Conservation (phyloP, 495 filamentous ascomycete genomes). For the Oleoguttula mirabilis region DNA sequence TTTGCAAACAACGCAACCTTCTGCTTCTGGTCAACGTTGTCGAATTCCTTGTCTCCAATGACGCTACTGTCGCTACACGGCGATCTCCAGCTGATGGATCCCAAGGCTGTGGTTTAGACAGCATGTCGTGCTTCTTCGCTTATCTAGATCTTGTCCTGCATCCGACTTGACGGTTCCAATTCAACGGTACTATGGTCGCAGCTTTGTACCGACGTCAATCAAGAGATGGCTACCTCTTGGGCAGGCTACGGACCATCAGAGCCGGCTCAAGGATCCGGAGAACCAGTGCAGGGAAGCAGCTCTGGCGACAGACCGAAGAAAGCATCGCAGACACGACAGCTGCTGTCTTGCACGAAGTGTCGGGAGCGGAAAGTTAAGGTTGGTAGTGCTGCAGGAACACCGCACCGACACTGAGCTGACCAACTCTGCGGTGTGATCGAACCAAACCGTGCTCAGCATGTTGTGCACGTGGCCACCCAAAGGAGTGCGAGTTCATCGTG, state of each 20-base stretch:
- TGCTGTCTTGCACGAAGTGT: constrained; percentile 33
- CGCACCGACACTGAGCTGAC: background rate
- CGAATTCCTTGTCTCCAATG: background rate
- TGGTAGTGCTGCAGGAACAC: constrained; percentile 2
- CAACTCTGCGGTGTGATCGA: constrained; percentile 33
- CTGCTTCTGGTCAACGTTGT: background rate
- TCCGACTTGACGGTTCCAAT: background rate
- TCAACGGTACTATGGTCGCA: background rate
- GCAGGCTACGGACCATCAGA: background rate
- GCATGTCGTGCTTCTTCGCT: constrained; percentile 8
- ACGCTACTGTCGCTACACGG: background rate
- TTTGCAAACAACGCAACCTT: background rate
- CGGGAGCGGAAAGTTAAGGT: constrained; percentile 34
- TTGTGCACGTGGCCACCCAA: constrained; percentile 35
- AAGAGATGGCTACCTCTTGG: constrained; percentile 8
- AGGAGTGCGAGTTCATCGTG: constrained; percentile 35
- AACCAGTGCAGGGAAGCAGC: background rate
- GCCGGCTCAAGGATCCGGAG: background rate
- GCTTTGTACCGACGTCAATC: background rate
- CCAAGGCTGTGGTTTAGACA: constrained; percentile 3
- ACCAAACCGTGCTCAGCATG: constrained; percentile 38
- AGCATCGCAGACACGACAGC: constrained; percentile 23
- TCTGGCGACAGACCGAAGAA: constrained; percentile 11
- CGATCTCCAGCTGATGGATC: background rate
- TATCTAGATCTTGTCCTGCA: constrained; percentile 4